Base-by-base conservation (phyloP, 805 yeast species). In the Scheffersomyces amazonensis region DNA sequence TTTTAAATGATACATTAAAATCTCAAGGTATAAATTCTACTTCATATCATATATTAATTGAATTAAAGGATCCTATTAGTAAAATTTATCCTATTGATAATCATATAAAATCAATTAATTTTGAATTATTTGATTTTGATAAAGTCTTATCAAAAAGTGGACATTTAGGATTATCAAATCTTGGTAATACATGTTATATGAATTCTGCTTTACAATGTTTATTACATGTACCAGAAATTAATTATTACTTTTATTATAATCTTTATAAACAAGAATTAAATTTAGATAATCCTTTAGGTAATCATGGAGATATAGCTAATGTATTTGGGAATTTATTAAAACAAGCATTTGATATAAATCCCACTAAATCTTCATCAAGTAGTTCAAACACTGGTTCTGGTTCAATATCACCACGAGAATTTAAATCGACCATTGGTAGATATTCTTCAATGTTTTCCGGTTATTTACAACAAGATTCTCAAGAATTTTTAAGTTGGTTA, bases 111-210 rank as follows among this genome's bases (percentile, higher is more conserved):
- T 31, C 36, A 22, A 19, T 40, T 5, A 48, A 52, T 34, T 16
- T 41, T 11, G 34, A 40, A 3, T 35, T 41, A 24, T 49, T 42
- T 31, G 50, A 53, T 30, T 16, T 41, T 13, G 42, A 42, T 6
- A n/a, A 19, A 2, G 31, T 50, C 3, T 32, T 48, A 20, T 19
- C 35, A 1, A 36, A 44, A 9, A 63, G 66, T 13, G 96, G 47
- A 54, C 69, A 33, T 58, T 71, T 41, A 83, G 97, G 43, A 47
- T 83, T 53, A 65, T 72, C 58, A 36, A 90, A 87, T 53, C 64
- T 89, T 43, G 97, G 97, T 2, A 90, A 90, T 56, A 82, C 95
- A 0, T 90, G 97, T 59, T 90, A 88, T 58, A 89, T 90, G 97
- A 89, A 88, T 58, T 86, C 95, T 8, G 96, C 96, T 0, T 63